Evolutionary conservation across 73 alveolate genomes (phyloP).

Genomic region (Tetrahymena borealis): DNA sequence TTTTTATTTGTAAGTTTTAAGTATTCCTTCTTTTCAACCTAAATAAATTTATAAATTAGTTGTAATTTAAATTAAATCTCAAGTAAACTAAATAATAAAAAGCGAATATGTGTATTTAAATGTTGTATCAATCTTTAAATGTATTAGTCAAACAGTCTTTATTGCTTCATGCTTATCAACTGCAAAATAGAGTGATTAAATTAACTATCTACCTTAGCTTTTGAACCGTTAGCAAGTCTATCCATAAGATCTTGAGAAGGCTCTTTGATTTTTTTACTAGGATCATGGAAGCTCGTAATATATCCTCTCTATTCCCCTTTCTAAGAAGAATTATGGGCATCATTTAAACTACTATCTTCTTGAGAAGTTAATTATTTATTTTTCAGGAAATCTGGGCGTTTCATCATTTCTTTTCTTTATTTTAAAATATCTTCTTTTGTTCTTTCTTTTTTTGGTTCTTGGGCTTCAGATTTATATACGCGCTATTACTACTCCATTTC

Average conservation of each 20-base stretch:
- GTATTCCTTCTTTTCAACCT: slow-evolving; percentile 50
- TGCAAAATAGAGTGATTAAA: too few species aligned
- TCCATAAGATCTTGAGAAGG: slow-evolving; percentile 10
- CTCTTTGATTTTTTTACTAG: background rate
- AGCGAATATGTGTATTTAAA: too few species aligned
- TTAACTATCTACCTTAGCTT: slow-evolving; percentile 31
- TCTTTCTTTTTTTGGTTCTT: slow-evolving; percentile 31
- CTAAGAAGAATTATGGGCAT: background rate
- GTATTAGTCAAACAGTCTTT: too few species aligned
- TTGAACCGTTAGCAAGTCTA: slow-evolving; percentile 57
- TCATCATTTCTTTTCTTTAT: slow-evolving; percentile 44
- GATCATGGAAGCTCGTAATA: background rate
- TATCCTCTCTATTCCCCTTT: background rate
- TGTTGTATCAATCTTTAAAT: too few species aligned
- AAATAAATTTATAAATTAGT: background rate
- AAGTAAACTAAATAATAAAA: too few species aligned
- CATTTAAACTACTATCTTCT: background rate
- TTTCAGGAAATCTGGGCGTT: slow-evolving; percentile 9
- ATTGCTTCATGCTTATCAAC: too few species aligned
- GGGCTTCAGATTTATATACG: background rate
- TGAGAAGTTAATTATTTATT: background rate
- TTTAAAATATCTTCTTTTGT: slow-evolving; percentile 41
- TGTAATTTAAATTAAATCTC: background rate
- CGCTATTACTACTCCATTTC: background rate
- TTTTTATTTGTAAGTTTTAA: slow-evolving; percentile 53